These are phyloP conservation scores for Spizellomyces punctatus DNA, from an alignment of 192 early-diverging fungal species.

Conservation along the genomic window DNA sequence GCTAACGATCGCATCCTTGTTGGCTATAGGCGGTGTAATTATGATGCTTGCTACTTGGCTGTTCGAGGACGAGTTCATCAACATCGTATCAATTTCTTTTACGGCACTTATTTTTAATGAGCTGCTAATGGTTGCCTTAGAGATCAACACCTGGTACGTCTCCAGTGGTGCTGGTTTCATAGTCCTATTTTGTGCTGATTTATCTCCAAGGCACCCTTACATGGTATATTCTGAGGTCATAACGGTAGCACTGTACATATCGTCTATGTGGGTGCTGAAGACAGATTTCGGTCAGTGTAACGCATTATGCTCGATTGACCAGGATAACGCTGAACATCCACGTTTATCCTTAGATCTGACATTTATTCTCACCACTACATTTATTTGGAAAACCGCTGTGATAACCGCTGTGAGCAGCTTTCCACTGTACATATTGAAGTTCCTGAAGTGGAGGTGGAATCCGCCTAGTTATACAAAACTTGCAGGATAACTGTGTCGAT, in stretches of 20 bases:
- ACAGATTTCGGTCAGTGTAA: constrained; percentile 84
- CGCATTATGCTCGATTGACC: not conserved
- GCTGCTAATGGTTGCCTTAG: constrained; percentile 92
- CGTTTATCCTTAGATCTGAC: constrained; percentile 58
- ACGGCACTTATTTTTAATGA: constrained; percentile 94
- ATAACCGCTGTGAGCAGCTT: constrained; percentile 86
- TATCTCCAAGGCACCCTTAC: constrained; percentile 64
- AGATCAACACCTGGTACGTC: constrained; percentile 87
- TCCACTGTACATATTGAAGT: constrained; percentile 86
- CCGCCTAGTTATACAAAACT: constrained; percentile 88
- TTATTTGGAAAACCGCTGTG: constrained; percentile 88
- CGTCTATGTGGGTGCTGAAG: constrained; percentile 85
- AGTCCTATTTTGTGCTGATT: not conserved
- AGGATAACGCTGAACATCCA: not conserved
- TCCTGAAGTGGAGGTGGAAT: constrained; percentile 73
- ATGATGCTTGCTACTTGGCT: constrained; percentile 94
- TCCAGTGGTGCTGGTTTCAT: not conserved
- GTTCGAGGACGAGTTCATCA: constrained; percentile 94
- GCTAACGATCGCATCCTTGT: not conserved
- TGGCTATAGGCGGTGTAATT: constrained; percentile 72
- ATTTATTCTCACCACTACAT: constrained; percentile 83
- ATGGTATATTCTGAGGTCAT: constrained; percentile 87
- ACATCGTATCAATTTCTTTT: constrained; percentile 94
- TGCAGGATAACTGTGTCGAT: constrained; percentile 15
- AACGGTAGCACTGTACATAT: constrained; percentile 81